Conservation (phyloP, 495 filamentous ascomycete species). For the Chaetomium cochliodes region DNA sequence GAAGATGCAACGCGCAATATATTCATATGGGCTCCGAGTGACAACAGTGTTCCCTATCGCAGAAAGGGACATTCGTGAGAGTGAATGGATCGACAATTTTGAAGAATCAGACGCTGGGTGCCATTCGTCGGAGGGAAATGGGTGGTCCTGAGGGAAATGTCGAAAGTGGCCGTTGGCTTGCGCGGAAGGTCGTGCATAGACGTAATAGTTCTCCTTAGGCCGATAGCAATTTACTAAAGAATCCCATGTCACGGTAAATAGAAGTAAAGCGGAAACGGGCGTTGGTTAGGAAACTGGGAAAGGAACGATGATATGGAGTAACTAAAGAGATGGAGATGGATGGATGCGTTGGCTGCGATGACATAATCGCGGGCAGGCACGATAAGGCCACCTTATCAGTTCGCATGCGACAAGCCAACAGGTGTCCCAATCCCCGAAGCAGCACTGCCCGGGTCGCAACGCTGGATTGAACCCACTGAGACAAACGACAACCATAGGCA, state of each 20-base stretch:
- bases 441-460: background rate
- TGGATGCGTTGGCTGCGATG: background rate
- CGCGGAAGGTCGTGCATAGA: background rate
- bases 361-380: constrained; percentile 10
- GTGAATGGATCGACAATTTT: constrained; percentile 19
- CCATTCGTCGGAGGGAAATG: background rate
- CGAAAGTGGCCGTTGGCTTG: background rate
- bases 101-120: constrained; percentile 13
- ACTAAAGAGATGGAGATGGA: too few relatives aligned
- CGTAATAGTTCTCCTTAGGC: background rate
- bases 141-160: constrained; percentile 9
- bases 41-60: constrained; percentile 4
- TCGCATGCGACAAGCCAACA: constrained; percentile 19
- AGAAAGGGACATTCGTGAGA: constrained; percentile 11
- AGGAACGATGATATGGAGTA: too few relatives aligned
- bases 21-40: background rate
- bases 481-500: background rate
- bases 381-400: constrained; percentile 37
- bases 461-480: background rate
- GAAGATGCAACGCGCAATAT: background rate
- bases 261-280: too few relatives aligned
- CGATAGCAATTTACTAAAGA: too few relatives aligned
- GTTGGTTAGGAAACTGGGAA: background rate
- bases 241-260: too few relatives aligned
- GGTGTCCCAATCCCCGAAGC: constrained; percentile 18